phyloP scores from a whole-genome alignment of 306 rosid genomes.

The Nissolia schottii region DNA sequence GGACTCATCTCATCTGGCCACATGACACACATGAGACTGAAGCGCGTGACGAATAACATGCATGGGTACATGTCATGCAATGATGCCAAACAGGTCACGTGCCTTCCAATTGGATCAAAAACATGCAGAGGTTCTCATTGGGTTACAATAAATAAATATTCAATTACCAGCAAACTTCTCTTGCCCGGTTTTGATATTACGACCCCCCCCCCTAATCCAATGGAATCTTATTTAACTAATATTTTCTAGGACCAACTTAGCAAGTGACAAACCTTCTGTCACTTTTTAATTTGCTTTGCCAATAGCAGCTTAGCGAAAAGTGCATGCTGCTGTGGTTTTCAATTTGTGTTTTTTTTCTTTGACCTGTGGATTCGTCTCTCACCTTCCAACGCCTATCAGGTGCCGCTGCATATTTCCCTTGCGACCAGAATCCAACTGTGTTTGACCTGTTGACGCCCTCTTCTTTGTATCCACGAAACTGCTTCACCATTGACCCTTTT shows the following conservation, averaged over 20 bases:
- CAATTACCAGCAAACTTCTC: not conserved
- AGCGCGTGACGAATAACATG: no score
- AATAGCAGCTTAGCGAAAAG: no score
- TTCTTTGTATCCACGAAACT: not conserved
- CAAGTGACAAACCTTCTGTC: not conserved
- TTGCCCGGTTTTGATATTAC: not conserved
- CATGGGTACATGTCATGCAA: no score
- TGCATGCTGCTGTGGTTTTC: not conserved
- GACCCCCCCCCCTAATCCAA: not conserved
- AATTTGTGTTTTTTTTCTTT: not conserved
- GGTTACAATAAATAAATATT: not conserved
- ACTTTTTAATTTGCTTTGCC: not conserved
- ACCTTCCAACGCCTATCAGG: not conserved
- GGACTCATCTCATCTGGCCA: no score
- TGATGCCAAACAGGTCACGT: not conserved
- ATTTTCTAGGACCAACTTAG: not conserved
- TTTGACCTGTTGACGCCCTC: conserved; percentile 9
- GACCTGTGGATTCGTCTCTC: not conserved
- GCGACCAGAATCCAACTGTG: not conserved
- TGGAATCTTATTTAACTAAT: not conserved
- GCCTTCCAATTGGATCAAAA: not conserved
- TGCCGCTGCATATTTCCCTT: not conserved
- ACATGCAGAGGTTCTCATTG: not conserved
- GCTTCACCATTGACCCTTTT: not conserved
- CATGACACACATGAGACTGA: no score